Base-by-base conservation (phyloP, 805 yeast species). In the Wickerhamiella parazyma region DNA sequence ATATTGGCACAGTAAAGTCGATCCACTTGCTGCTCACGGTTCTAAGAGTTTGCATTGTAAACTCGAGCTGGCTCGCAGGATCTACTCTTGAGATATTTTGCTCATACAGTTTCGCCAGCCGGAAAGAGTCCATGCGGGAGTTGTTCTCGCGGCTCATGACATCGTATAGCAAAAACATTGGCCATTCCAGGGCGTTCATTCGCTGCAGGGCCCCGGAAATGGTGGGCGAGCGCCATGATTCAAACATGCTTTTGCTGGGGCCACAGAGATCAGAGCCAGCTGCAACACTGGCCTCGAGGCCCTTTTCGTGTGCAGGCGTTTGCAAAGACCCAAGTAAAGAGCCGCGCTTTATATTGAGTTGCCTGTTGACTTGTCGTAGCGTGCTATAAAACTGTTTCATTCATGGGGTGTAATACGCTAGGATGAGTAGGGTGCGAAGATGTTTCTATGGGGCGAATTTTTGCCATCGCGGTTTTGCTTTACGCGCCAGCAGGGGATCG, bases 1-100 rank as follows among this genome's bases (percentile, higher is more conserved):
- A 50, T n/a, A 56, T 40, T 1, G 49, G 45, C 4, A 59, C 61
- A 7, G 52, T 47, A 21, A 49, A 44, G 18, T 56, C 62, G 4
- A 51, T 26, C 9, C 56, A 45, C 21, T 39, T 38, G 21, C 24
- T 18, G 24, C 51, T 58, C 3, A 53, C 48, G 20, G 50, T 28
- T 11, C 48, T 33, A 4, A 57, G 22, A n/a, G 51, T 47, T 38
- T 56, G 48, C 22, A 47, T 29, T 24, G 49, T 45, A 8, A 49
- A 43, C 24, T 51, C 54, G 3, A 52, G 39, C 39, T 54, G 57
- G 40, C 45, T 36, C 9, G 39, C 26, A 20, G 36, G 22, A 4
- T 33, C 35, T 18, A 47, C 7, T 11, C 18, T 22, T 24, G 51
- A 14, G 17, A 51, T 25, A 36, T 25, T 14, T 22, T 34, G n/a